These are phyloP conservation scores for Simplicillium aogashimaense DNA, from an alignment of 2,329 filamentous ascomycete genomes.

Conservation along the genomic window DNA sequence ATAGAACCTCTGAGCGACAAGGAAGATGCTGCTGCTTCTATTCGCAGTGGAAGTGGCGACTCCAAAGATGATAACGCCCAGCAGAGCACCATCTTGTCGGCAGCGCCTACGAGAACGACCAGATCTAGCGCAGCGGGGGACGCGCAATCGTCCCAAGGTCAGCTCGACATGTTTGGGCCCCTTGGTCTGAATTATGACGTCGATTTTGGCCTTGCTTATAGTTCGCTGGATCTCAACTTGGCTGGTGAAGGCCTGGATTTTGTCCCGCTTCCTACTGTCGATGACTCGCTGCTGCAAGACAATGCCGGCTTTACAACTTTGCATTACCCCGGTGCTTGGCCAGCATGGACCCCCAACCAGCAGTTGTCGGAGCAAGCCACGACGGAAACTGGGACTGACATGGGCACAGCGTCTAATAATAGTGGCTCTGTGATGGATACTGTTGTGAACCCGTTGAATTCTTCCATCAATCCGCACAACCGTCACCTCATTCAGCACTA, in stretches of 20 bases:
- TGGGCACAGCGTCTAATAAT: background rate
- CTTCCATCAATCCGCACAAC: slow-evolving; percentile 5
- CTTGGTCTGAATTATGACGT: background rate
- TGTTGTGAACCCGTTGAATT: background rate
- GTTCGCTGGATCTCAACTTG: slow-evolving; percentile 5
- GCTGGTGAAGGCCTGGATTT: slow-evolving; percentile 9
- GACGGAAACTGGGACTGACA: background rate
- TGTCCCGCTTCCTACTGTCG: slow-evolving; percentile 6
- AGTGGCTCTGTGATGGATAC: background rate
- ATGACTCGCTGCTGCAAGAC: slow-evolving; percentile 2
- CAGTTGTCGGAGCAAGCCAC: background rate
- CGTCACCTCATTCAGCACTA: slow-evolving; percentile 9
- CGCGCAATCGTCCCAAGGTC: background rate
- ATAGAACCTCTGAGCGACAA: background rate
- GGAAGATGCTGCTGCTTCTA: too few relatives aligned
- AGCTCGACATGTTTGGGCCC: background rate
- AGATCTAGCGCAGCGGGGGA: background rate
- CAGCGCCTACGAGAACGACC: background rate
- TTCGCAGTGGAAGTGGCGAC: background rate
- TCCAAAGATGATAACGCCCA: background rate
- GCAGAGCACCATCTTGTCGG: background rate
- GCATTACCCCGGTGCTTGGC: background rate
- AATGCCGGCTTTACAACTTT: background rate
- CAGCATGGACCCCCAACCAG: background rate
- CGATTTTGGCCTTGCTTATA: slow-evolving; percentile 2